A percentile compares a stretch with the other conserved stretches of the same genome.
phyloP scores from a whole-genome alignment of 805 yeast species.

The Myxozyma monticola region DNA sequence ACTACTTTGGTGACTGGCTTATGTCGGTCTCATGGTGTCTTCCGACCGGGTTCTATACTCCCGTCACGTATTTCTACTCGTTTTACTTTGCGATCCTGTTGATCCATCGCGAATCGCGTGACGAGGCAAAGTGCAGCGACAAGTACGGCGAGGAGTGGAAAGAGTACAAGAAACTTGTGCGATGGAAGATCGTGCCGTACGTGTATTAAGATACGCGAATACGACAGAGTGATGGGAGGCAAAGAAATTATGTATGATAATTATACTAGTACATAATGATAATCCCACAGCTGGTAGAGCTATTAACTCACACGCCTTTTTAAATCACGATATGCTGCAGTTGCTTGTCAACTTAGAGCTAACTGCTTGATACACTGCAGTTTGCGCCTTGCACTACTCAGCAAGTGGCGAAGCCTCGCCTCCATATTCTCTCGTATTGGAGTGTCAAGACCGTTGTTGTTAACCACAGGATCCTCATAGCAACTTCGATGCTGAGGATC shows the following conservation, averaged over 20 bases:
- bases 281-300: no score
- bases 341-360: no score
- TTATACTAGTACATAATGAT: no score
- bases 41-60: conserved; percentile 78
- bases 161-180: conserved; percentile 76
- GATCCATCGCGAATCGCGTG: conserved; percentile 86
- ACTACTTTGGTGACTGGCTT: conserved; percentile 94
- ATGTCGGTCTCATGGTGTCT: conserved; percentile 91
- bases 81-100: conserved; percentile 78
- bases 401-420: no score
- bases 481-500: no score
- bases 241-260: conserved; percentile 2
- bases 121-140: conserved; percentile 82
- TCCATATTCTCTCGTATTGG: no score
- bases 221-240: neutral
- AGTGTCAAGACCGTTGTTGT: no score
- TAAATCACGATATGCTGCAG: no score
- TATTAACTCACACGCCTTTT: no score
- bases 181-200: conserved; percentile 87
- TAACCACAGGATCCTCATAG: no score
- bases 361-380: no score
- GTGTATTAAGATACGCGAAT: conserved; percentile 53
- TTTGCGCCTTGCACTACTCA: no score
- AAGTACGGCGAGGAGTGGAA: conserved; percentile 89
- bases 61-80: conserved; percentile 84